Evolutionary conservation across 345 rosid species (phyloP), one percentile per base, ranked within the genome.

Genomic region (Melaleuca quinquenervia): DNA sequence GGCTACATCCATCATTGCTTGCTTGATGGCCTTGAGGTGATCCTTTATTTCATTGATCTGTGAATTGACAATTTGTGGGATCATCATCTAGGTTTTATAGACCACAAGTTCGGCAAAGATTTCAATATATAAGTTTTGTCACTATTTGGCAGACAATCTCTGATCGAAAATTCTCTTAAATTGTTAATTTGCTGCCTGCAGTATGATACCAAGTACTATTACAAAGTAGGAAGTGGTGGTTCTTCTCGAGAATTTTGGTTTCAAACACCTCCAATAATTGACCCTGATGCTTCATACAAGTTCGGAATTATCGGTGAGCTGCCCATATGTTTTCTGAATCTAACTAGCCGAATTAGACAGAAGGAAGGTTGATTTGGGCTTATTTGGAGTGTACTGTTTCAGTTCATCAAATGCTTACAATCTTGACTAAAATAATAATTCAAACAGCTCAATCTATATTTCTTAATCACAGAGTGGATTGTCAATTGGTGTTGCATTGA

Each of bases 231-330:
- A 50, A 90, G 85, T 84, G 95, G 94, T 88, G 90, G 90, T 84
- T 91, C 94, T 54, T 90, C 95, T 85, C 88, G 98, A 56, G 93
- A 93, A 86, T 97, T 97, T 90, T 95, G 95, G 98, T 95, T 97
- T 89, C 93, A 89, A 50, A 97, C 98, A 53, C 98, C 99, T 86
- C 98, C 98, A 84, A 41, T 84, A 75, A 62, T 94, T 85, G 88
- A 90, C 88, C 97, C 97, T 70, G 96, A 94, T 92, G 90, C 92
- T 87, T 83, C 96, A 50, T 95, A 94, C 93, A 95, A 91, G 87
- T 96, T 96, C 87, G 99, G 98, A 86, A 92, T 96, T 70, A 97
- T 97, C 76, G 98, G 98, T 96, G 60, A 82, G 58, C 56, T 16
- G 27, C 44, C 14, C n/a, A 54, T 82, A 45, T 50, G 2, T 52